phyloP scores from a whole-genome alignment of 768 basidiomycete species.

The Calocybe cyanea region DNA sequence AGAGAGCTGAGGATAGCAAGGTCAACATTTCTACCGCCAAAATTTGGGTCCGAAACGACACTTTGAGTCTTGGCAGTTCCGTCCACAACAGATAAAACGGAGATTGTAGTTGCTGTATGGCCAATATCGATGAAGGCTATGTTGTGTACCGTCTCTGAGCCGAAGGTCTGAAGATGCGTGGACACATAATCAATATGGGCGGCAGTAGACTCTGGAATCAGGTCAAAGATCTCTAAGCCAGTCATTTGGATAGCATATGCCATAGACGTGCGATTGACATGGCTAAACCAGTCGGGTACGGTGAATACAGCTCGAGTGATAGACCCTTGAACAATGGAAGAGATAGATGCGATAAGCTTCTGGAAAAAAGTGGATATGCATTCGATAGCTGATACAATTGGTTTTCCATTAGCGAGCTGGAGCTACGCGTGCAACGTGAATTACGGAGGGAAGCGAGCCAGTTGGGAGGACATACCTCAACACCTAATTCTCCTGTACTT shows the following conservation, averaged over 20 bases:
- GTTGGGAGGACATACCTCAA: too few species aligned
- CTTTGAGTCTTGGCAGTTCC: background rate
- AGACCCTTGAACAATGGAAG: background rate
- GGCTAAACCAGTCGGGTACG: background rate
- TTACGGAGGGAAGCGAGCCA: background rate
- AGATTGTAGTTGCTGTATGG: background rate
- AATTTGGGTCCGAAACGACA: background rate
- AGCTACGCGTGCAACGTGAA: background rate
- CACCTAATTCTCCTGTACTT: too few species aligned
- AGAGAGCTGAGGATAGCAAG: background rate
- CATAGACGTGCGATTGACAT: background rate
- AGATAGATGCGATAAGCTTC: background rate
- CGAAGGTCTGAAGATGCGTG: background rate
- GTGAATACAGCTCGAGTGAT: background rate
- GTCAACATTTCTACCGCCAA: constrained; percentile 1
- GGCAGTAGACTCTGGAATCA: constrained; percentile 1
- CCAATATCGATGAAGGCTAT: constrained; percentile 1
- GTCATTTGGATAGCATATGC: background rate
- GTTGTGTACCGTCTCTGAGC: too few species aligned
- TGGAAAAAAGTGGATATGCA: background rate
- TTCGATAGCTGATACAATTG: background rate
- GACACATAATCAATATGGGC: background rate
- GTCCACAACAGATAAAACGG: background rate
- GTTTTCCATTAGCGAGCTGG: background rate
- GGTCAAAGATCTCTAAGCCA: background rate